Conservation (phyloP, 257 asterid species). For the Solanum clarkiae region DNA sequence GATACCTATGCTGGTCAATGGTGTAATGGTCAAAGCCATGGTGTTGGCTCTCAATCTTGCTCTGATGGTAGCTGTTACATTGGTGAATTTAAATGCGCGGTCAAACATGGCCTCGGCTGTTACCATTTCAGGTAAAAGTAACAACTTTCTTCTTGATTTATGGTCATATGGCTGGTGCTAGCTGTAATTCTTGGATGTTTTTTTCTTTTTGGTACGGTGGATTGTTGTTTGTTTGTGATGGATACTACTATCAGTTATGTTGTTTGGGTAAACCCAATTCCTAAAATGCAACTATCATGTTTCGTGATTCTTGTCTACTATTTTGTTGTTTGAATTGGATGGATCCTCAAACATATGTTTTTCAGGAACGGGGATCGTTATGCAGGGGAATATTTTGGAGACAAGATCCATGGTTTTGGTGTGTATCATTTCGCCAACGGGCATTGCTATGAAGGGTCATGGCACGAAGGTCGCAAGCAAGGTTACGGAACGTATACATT, state of each 20-base stretch:
- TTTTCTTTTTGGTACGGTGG: not conserved
- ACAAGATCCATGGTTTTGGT: conserved; percentile 30
- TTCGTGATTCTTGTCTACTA: not conserved
- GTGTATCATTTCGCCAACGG: conserved; percentile 58
- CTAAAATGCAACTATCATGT: not conserved
- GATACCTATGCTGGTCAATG: conserved; percentile 6
- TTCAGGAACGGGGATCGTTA: conserved; percentile 71
- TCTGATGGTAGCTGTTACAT: conserved; percentile 8
- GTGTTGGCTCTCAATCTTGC: conserved; percentile 4
- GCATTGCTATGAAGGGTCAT: conserved; percentile 78
- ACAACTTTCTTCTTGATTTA: not conserved
- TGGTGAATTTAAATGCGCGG: conserved; percentile 5
- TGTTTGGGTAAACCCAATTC: not conserved
- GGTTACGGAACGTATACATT: conserved; percentile 71
- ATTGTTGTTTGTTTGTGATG: not conserved
- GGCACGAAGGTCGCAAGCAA: conserved; percentile 91
- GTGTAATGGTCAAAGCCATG: conserved; percentile 9
- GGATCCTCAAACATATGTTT: not conserved
- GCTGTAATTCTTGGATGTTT: not conserved
- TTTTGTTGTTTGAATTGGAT: not conserved
- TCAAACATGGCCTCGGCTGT: conserved; percentile 35
- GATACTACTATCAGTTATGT: not conserved
- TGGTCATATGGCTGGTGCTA: not conserved
- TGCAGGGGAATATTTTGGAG: conserved; percentile 74
- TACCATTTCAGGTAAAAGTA: conserved; percentile 66